Conservation (phyloP, 306 rosid species). For the Corylus avellana region DNA sequence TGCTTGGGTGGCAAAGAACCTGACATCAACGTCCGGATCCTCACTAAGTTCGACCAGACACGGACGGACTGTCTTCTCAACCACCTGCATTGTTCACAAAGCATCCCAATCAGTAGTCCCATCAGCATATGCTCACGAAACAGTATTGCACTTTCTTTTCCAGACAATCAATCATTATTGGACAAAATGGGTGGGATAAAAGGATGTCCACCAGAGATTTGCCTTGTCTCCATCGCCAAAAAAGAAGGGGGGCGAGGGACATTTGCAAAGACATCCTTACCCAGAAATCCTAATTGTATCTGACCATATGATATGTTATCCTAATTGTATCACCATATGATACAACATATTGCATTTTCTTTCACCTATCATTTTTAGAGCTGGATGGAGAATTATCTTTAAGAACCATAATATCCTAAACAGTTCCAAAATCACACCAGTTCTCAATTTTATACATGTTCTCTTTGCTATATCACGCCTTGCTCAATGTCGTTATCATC, state of each 20-base stretch:
- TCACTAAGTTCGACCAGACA: slow-evolving; percentile 87
- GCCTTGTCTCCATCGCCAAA: background rate
- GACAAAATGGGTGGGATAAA: background rate
- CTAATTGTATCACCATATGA: background rate
- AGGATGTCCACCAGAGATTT: background rate
- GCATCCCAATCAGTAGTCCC: slow-evolving; percentile 4
- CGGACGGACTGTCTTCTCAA: slow-evolving; percentile 84
- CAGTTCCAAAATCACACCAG: background rate
- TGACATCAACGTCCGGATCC: slow-evolving; percentile 98
- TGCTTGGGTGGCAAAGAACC: slow-evolving; percentile 91
- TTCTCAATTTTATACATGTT: background rate
- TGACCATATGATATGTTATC: background rate
- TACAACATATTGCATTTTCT: background rate
- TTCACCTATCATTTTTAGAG: background rate
- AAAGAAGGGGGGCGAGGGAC: background rate
- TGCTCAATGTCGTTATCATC: background rate
- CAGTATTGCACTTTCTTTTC: background rate
- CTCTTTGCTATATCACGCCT: background rate
- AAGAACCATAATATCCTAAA: background rate
- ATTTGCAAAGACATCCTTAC: background rate
- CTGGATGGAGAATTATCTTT: background rate
- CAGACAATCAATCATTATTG: background rate
- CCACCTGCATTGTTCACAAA: slow-evolving; percentile 64
- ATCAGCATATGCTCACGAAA: background rate
- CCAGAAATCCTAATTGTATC: background rate